Percentiles rank a stretch among this genome's conserved stretches.
phyloP scores from a whole-genome alignment of 2,329 filamentous ascomycete genomes.

The Cordyceps militaris region DNA sequence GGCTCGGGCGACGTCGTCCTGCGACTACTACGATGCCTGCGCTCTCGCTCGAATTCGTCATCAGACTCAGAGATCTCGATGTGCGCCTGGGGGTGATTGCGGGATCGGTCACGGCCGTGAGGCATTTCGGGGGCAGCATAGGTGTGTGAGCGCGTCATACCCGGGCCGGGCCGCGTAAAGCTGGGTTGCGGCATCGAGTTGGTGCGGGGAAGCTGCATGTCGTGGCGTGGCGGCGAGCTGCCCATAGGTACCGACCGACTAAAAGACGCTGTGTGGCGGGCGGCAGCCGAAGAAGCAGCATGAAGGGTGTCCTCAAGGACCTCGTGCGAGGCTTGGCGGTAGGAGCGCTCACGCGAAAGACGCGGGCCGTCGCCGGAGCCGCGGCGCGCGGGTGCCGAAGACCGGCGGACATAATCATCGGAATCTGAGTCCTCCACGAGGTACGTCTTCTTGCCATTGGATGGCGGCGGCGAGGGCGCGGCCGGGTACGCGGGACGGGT shows the following conservation, averaged over 20 bases:
- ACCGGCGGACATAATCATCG: constrained; percentile 27
- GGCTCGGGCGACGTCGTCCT: constrained; percentile 29
- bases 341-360: constrained; percentile 23
- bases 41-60: constrained; percentile 24
- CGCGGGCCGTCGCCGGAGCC: constrained; percentile 24
- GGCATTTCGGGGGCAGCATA: constrained; percentile 23
- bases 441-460: constrained; percentile 22
- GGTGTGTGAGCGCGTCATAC: constrained; percentile 27
- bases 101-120: constrained; percentile 32
- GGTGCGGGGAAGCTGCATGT: constrained; percentile 25
- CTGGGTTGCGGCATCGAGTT: constrained; percentile 29
- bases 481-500: constrained; percentile 23
- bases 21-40: constrained; percentile 30
- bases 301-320: constrained; percentile 26
- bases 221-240: constrained; percentile 27
- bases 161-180: constrained; percentile 24
- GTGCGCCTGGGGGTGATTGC: constrained; percentile 31
- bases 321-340: constrained; percentile 27
- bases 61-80: constrained; percentile 29
- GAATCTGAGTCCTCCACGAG: constrained; percentile 19
- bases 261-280: constrained; percentile 22
- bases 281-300: constrained; percentile 24
- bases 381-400: constrained; percentile 27
- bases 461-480: constrained; percentile 31
- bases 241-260: constrained; percentile 21